Percentiles rank a stretch among this genome's conserved stretches.
Conservation (phyloP, 306 rosid genomes). For the Senna tora region DNA sequence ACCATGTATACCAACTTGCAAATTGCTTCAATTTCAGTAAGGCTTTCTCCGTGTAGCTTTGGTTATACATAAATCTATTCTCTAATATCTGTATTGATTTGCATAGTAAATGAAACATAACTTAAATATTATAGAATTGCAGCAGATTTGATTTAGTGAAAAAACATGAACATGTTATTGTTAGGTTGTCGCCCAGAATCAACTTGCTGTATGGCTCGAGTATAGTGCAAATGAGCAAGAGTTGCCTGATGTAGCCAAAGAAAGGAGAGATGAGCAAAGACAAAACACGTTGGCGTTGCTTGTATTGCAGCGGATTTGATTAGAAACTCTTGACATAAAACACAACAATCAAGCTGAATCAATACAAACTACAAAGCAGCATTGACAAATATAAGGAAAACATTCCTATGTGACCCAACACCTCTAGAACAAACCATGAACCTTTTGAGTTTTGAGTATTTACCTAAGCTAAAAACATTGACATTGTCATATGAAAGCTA, state of each 20-base stretch:
- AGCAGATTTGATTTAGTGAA: not conserved
- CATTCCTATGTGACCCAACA: not conserved
- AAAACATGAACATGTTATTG: no score
- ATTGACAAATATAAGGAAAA: no score
- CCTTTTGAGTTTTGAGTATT: not conserved
- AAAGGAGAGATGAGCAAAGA: no score
- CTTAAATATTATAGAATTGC: not conserved
- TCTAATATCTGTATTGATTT: not conserved
- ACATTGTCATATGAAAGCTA: not conserved
- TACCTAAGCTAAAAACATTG: not conserved
- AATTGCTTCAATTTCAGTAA: not conserved
- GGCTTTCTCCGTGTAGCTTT: constrained; percentile 1
- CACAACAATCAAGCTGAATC: no score
- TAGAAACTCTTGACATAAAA: no score
- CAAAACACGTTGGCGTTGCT: no score
- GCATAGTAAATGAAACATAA: not conserved
- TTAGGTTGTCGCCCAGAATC: no score
- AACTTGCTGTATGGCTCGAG: no score
- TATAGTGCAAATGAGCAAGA: no score
- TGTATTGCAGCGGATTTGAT: not conserved
- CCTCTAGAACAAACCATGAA: not conserved
- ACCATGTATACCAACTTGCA: not conserved
- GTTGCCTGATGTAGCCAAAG: no score
- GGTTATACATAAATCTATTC: not conserved
- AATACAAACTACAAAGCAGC: no score